Percentiles rank a stretch among this genome's conserved stretches.
phyloP scores from a whole-genome alignment of 2,329 filamentous ascomycete species.

The Claviceps fusiformis region DNA sequence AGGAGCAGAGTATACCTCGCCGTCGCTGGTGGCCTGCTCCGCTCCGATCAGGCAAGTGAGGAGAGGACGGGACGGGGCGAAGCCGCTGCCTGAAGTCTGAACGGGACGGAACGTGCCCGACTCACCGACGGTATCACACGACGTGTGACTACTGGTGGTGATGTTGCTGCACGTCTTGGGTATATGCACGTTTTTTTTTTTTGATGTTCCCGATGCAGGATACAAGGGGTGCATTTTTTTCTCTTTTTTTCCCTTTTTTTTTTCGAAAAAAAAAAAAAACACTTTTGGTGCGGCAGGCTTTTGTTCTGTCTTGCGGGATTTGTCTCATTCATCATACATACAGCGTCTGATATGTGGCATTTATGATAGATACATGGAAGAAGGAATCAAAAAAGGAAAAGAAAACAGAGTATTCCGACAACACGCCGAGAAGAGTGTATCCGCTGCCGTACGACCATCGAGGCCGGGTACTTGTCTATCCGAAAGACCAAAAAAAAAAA shows the following conservation, averaged over 20 bases:
- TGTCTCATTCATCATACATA: background rate
- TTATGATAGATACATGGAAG: background rate
- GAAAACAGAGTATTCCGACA: too few species aligned
- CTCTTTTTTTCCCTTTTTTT: background rate
- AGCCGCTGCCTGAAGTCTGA: background rate
- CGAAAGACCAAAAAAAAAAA: too few species aligned
- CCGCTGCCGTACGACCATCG: background rate
- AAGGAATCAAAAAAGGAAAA: background rate
- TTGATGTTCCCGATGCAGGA: constrained; percentile 1
- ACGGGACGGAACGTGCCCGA: too few species aligned
- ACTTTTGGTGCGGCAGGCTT: too few species aligned
- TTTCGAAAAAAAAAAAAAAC: too few species aligned
- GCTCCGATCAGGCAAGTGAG: background rate
- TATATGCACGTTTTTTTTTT: constrained; percentile 1
- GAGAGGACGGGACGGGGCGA: background rate
- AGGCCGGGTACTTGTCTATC: too few species aligned
- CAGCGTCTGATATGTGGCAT: background rate
- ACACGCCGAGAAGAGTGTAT: background rate
- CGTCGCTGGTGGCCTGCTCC: background rate
- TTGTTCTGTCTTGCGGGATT: background rate
- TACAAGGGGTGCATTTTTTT: background rate
- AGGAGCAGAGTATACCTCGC: too few species aligned
- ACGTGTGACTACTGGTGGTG: background rate
- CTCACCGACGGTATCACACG: background rate
- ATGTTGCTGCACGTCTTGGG: background rate